Conservation (phyloP, 768 basidiomycete species). For the Galerina marginata region DNA sequence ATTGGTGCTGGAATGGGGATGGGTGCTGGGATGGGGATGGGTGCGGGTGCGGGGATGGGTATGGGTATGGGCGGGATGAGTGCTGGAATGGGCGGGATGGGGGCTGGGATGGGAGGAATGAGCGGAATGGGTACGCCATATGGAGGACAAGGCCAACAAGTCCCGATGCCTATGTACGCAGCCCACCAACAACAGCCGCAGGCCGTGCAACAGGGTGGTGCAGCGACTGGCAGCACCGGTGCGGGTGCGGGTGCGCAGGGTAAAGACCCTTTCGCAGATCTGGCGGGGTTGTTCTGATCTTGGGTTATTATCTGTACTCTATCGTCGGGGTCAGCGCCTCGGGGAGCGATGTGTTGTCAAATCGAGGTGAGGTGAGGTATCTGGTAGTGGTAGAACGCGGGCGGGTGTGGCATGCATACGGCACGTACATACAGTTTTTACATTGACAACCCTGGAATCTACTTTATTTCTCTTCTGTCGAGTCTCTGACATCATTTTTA, state of each 20-base stretch:
- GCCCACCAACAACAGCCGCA: constrained; percentile 27
- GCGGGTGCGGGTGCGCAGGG: constrained; percentile 31
- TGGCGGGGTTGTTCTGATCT: constrained; percentile 71
- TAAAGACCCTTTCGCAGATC: constrained; percentile 87
- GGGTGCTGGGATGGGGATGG: constrained; percentile 9
- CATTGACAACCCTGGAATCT: too few species aligned
- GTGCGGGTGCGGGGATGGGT: constrained; percentile 2
- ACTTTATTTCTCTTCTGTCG: too few species aligned
- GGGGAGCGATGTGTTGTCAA: too few species aligned
- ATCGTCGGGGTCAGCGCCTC: too few species aligned
- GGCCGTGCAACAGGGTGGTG: constrained; percentile 8
- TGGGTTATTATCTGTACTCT: too few species aligned
- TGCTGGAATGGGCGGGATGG: constrained; percentile 7
- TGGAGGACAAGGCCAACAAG: background rate
- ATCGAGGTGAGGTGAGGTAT: too few species aligned
- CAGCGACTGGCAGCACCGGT: too few species aligned
- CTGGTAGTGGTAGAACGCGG: too few species aligned
- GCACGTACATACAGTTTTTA: too few species aligned
- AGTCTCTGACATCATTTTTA: too few species aligned
- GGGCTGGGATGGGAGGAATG: constrained; percentile 5
- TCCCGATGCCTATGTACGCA: background rate
- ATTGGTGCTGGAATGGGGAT: constrained; percentile 8
- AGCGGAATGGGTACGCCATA: background rate
- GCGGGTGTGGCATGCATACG: too few species aligned
- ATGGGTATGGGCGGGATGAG: background rate